These are phyloP conservation scores for Diaporthe humulicola DNA, from an alignment of 2,329 filamentous ascomycete species.

Conservation along the genomic window DNA sequence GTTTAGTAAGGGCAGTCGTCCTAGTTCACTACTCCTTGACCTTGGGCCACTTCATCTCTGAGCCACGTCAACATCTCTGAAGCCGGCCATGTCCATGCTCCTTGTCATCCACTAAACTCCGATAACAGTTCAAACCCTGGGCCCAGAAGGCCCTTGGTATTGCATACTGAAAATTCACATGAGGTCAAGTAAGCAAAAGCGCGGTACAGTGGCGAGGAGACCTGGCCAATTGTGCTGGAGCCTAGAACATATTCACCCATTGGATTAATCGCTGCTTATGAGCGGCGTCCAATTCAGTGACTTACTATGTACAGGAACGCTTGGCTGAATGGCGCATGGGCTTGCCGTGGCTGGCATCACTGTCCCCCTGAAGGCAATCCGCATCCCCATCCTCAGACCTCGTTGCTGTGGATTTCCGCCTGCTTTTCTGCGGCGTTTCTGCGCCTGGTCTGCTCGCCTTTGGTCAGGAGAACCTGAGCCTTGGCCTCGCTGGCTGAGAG, in stretches of 20 bases:
- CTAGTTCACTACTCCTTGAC: too few relatives aligned
- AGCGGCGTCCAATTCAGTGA: background rate
- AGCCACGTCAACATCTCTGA: too few relatives aligned
- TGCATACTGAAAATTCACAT: background rate
- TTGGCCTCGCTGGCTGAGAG: too few relatives aligned
- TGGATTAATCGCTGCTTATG: background rate
- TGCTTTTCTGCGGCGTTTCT: too few relatives aligned
- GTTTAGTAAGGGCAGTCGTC: background rate
- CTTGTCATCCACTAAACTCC: too few relatives aligned
- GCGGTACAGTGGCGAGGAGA: background rate
- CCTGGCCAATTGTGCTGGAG: background rate
- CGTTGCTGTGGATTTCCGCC: background rate
- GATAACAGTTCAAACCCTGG: too few relatives aligned
- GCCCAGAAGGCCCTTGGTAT: too few relatives aligned
- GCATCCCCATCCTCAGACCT: background rate
- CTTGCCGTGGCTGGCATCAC: background rate
- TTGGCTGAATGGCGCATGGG: background rate
- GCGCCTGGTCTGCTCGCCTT: too few relatives aligned
- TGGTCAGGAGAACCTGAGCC: too few relatives aligned
- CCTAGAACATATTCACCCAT: background rate
- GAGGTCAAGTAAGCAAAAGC: background rate
- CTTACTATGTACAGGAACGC: background rate
- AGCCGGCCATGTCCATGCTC: too few relatives aligned
- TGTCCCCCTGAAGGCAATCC: background rate
- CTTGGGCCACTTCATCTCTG: too few relatives aligned